Base-by-base conservation (phyloP, 306 rosid genomes). In the Inga leiocalycina region DNA sequence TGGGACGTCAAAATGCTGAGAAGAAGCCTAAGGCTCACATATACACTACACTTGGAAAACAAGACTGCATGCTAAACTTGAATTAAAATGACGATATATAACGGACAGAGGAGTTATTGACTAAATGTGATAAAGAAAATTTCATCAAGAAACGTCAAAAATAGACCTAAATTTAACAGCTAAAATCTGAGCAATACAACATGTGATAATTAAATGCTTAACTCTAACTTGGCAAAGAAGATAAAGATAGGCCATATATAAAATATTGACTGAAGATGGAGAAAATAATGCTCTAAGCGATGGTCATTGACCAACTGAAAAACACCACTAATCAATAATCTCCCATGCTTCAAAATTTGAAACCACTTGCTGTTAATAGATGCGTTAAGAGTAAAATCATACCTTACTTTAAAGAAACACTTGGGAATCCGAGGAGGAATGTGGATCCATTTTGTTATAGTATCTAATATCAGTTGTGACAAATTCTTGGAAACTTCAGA, bases 401-500 rank as follows among this genome's bases (percentile, higher is more conserved):
- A 93, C 95, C 95, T 93, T 76, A 89, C 76, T 74, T 69, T 76
- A 74, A 93, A 90, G 89, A 90, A 90, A 80, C 81, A 75, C 82
- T 80, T 86, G 45, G 97, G 97, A 45, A 79, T 71, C 77, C 87
- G 46, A 80, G 86, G 85, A 77, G 88, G 89, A 70, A 89, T 78
- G 62, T 78, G 80, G 81, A 87, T 80, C 97, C 91, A 93, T 74
- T 83, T 89, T 43, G 41, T 76, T 32, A 87, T 73, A 79, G 88
- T 85, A 32, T 68, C 66, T 3, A 39, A 78, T 35, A 86, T 44
- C 71, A 86, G 77, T 78, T 11, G 85, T 46, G 86, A 39, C 62
- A 85, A 89, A 32, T 79, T 83, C 76, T 80, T 72, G 75, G 87
- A 20, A 83, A 88, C 80, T 56, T 68, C 59, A 3, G 79, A 49